Evolutionary conservation across 2,329 filamentous ascomycete species (phyloP), one percentile per base, ranked within the genome.

Genomic region (Aureobasidium namibiae): DNA sequence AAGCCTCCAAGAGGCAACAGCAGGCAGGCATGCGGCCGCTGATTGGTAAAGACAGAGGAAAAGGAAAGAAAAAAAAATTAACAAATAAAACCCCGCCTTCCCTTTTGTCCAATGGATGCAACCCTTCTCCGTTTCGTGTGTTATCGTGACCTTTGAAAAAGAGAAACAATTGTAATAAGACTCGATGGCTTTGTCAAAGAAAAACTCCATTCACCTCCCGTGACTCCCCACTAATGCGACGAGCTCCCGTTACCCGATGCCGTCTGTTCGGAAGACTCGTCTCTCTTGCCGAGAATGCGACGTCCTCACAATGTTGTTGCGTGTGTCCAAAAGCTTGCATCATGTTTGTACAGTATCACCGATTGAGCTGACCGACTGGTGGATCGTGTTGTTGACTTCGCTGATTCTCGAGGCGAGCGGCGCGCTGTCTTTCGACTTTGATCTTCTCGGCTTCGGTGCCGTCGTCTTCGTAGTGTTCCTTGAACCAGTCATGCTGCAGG

Each of bases 401-500:
- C 36, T 59, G 56, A 21, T 42, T 24, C 4, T 38, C 34, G 16
- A 53, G 46, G n/a, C 57, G 45, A 18, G 59, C 62, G 29, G 59
- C 53, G 36, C 57, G 61, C 48, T 62, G 60, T 11, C 62, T 60
- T 39, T 63, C 60, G 38, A 61, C 42, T 18, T 59, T 60, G 36
- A 63, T 63, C 54, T 63, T 63, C 26, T 59, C 57, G 36, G 62
- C 62, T 45, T 63, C 62, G 48, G 60, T 86, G 60, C 84, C 84
- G 67, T 87, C 84, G 66, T 87, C 84, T 65, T 85, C 78, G 23
- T 86, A 75, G 13, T 77, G 75, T 69, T 87, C 83, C 63, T 79
- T 82, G 72, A 87, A 87, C 84, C 84, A 87, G 1, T 81, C 80
- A 67, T 87, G 84, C 68, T 85, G 82, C 62, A 87, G 73, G 16